Evolutionary conservation across 2,329 filamentous ascomycete genomes (phyloP), one percentile per base, ranked within the genome.

Genomic region (Monilinia aucupariae): DNA sequence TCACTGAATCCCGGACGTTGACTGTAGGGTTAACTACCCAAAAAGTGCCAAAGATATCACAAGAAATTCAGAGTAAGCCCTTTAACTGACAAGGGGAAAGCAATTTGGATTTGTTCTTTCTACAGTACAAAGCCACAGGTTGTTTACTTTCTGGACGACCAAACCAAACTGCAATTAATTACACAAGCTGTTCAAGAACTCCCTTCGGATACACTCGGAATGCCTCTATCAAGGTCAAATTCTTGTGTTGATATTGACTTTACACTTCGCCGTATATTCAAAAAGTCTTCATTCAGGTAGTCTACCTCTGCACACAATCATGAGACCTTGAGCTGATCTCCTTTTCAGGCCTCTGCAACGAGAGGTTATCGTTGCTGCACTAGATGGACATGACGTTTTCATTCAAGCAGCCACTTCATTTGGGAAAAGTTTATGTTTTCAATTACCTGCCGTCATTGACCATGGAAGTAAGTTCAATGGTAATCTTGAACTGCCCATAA

Each of bases 371-470:
- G 81, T 83, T 64, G 89, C 91, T 9, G 90, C 90, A 3, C 80
- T 97, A 10, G 85, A 89, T 62, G 89, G 91, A 20, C 82, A 92
- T 66, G 93, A 97, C 86, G 89, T 97, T 50, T 97, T 96, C 72
- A 83, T 97, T 0, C 93, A 97, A 76, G 93, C 93, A 53, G 90
- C 90, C 61, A 92, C 90, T 3, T 91, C 88, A 12, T 97, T 97
- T 74, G 93, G 92, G 49, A 97, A 97, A 76, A 96, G 91, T 72
- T 76, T 97, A 60, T 97, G 93, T 77, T 97, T 93, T 73, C 92
- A 97, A 74, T 81, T 97, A 1, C 92, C 92, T 10, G 92, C 92
- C 30, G 86, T 97, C 39, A 87, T 96, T 63, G 89, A 93, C 71
- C 85, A 87, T 74, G 93, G 93, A 68, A 91, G 90, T 92, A 66